Evolutionary conservation across 2,329 filamentous ascomycete genomes (phyloP).

Genomic region (Lachnellula subtilissima): DNA sequence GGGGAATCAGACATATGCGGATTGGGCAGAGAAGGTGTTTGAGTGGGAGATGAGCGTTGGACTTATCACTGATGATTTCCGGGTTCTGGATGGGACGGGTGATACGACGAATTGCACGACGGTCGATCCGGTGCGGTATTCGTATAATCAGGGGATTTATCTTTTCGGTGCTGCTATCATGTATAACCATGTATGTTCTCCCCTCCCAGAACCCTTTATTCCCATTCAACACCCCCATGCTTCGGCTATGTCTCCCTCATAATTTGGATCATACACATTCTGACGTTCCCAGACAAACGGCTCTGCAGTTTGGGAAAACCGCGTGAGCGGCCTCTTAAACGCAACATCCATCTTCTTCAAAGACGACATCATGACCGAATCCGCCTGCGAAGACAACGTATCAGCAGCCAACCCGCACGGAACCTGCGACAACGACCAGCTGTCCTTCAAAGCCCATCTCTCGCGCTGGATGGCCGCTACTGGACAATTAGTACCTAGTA

Average conservation of each 20-base stretch:
- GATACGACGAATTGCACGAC: conserved; percentile 51
- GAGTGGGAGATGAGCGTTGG: conserved; percentile 58
- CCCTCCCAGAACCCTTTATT: too few species aligned
- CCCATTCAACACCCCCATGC: not conserved
- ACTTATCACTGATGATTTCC: conserved; percentile 54
- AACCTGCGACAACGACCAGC: conserved; percentile 58
- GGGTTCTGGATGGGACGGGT: conserved; percentile 57
- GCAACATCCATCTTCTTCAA: conserved; percentile 49
- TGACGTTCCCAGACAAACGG: conserved; percentile 38
- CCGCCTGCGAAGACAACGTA: conserved; percentile 51
- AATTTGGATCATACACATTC: too few species aligned
- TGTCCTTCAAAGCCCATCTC: conserved; percentile 62
- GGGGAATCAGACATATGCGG: conserved; percentile 68
- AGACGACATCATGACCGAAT: conserved; percentile 55
- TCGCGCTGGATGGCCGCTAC: conserved; percentile 57
- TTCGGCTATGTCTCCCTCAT: too few species aligned
- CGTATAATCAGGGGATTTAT: conserved; percentile 63
- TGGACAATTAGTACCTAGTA: conserved; percentile 37
- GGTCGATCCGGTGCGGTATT: conserved; percentile 58
- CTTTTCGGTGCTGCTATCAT: conserved; percentile 62
- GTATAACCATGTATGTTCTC: conserved; percentile 53
- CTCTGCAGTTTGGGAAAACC: conserved; percentile 49
- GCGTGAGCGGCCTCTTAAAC: conserved; percentile 52
- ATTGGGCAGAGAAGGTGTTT: conserved; percentile 71
- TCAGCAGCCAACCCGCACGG: conserved; percentile 34